Evolutionary conservation across 495 filamentous ascomycete genomes (phyloP), one percentile per base, ranked within the genome.

Genomic region (Xylaria venustula): DNA sequence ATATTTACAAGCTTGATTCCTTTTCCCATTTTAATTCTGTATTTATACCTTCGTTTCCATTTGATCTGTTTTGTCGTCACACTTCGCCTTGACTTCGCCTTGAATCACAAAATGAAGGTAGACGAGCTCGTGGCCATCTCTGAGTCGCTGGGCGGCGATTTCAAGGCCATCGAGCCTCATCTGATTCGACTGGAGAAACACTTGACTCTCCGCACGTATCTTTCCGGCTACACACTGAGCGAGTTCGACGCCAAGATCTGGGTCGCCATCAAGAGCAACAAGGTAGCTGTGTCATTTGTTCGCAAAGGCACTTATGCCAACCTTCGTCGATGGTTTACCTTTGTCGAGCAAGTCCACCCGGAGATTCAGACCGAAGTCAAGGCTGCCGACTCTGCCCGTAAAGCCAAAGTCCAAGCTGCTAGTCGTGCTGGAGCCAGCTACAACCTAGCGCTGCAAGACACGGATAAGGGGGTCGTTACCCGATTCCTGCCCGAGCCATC

Each of bases 401-500:
- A 81, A 62, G 85, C 85, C 41, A 91, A 89, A 79, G 88, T 88
- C 67, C 81, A 83, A 26, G 88, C 86, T 30, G 85, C 85, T 67
- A 90, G 86, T 64, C 92, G 92, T 75, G 89, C 90, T 58, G 92
- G 92, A 58, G 92, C 83, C 25, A 95, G 82, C 78, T 98, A 95
- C 75, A 92, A 94, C 67, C 90, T 98, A 71, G 89, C 88, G 2
- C 83, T 98, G 19, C 87, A 88, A 58, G 88, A 95, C 67, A 88
- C 86, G n/a, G 90, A 90, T 32, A 90, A 94, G 71, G 94, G 94
- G 7, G 93, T 98, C 26, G 90, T 98, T 26, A 94, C 91, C 23
- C 81, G 95, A 61, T 98, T 98, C 78, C 88, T 93, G 15, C 94
- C 94, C 1, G 94, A 98, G 86, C 94, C 94, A 62, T 97, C 93